Conservation (phyloP, 139 green algal species). For the Ostreobium quekettii region DNA sequence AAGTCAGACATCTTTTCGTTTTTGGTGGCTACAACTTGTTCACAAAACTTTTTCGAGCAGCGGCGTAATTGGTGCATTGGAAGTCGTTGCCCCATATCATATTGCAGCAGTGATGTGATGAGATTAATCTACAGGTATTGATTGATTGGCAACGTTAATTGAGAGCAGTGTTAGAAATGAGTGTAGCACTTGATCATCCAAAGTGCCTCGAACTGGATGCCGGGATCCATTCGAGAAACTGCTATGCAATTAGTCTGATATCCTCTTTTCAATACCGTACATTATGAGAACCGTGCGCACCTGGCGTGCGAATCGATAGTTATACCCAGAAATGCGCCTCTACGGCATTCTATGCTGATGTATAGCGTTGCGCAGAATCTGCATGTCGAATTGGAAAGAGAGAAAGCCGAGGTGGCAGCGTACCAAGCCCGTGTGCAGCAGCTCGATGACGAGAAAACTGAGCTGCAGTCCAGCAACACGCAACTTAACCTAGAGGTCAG, state of each 20-base stretch:
- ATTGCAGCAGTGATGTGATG: no score
- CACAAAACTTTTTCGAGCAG: no score
- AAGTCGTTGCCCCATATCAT: no score
- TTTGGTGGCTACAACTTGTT: no score
- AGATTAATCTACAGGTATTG: no score
- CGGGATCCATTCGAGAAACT: background rate
- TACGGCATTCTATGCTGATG: background rate
- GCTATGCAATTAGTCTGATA: background rate
- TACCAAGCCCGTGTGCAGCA: background rate
- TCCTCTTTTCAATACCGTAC: background rate
- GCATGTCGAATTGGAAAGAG: background rate
- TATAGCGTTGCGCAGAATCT: background rate
- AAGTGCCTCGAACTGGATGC: background rate
- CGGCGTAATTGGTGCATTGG: no score
- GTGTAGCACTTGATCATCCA: background rate
- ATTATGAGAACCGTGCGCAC: background rate
- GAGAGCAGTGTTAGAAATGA: no score
- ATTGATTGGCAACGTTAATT: no score
- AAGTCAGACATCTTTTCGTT: no score
- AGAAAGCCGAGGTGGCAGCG: background rate
- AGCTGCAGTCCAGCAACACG: background rate
- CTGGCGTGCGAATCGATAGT: background rate
- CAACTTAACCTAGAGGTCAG: background rate
- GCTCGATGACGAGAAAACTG: background rate
- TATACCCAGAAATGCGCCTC: background rate